Evolutionary conservation across 208 protist species (phyloP), one percentile per base, ranked within the genome.

Genomic region (Wallacemonas rigidus): DNA sequence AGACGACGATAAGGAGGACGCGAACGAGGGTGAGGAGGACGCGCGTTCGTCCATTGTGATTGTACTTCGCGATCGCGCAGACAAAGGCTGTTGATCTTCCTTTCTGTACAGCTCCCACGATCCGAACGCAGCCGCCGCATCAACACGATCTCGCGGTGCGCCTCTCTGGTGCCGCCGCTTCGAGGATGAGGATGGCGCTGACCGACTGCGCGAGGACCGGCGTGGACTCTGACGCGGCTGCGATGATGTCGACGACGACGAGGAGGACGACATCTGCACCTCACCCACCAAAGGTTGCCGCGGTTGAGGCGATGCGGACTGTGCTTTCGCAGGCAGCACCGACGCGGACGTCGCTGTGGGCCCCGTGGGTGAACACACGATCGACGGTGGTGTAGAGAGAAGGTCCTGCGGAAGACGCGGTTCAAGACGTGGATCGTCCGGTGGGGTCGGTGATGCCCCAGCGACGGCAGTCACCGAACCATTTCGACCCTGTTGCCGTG

Each of bases 351-450:
- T 8, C 53, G 53, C 14, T 1, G 53, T 7, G 9, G 15, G 53
- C 14, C 26, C 26, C 26, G 26, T 26, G 26, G 26, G 26, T 26
- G 26, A 26, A 26, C 26, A 26, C 26, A 26, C 26, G 26, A 26
- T 26, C 26, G 15, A 7, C 15, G 53, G 15, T 57, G 53, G 14
- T 7, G 53, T 36, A 17, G 45, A 6, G 45, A 50, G 6, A 6
- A 50, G 8, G 6, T 50, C 8, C 6, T 12, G 45, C 45, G 45
- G 45, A 12, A 50, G 45, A 5, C 14, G 15, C 6, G 51, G 51
- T n/a, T 36, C 51, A 43, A 44, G 50, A 6, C 56, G 56, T 12
- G 56, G 56, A 17, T 62, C 56, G 26, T 62, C 56, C 15, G 56
- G 56, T 11, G 43, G 36, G 17, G 12, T 17, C 7, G 47, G 11